These are phyloP conservation scores for Lantana camara DNA, from an alignment of 257 asterid genomes.

Conservation along the genomic window DNA sequence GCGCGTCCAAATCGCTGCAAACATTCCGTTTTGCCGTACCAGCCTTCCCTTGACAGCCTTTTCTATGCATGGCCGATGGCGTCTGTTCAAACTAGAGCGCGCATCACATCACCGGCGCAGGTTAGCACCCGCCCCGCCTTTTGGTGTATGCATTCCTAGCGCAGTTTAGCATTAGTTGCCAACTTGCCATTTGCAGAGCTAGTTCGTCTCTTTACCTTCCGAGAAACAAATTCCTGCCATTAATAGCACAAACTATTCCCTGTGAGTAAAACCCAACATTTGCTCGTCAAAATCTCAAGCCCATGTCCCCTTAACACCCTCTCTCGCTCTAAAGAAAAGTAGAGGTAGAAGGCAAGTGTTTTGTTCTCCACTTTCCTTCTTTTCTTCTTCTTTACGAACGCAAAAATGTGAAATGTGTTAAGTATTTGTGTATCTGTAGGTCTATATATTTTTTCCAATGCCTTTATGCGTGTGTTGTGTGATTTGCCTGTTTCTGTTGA, in stretches of 20 bases:
- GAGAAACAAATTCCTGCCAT: no score
- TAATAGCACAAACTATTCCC: no score
- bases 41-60: no score
- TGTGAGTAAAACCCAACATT: neutral
- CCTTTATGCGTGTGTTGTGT: neutral
- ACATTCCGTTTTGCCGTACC: no score
- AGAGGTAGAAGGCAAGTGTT: neutral
- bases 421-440: neutral
- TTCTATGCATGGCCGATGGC: no score
- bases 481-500: neutral
- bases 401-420: neutral
- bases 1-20: no score
- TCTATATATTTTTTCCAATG: no score
- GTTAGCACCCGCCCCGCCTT: neutral
- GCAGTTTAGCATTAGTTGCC: conserved; percentile 4
- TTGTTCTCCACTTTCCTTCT: no score
- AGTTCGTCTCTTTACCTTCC: neutral
- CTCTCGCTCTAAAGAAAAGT: neutral
- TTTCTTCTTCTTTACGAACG: neutral
- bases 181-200: neutral
- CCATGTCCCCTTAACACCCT: neutral
- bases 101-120: no score
- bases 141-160: conserved; percentile 10
- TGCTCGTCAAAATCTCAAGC: neutral
- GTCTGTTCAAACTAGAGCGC: no score